These are phyloP conservation scores for Paradendryphiella salina DNA, from an alignment of 2,329 filamentous ascomycete genomes.

Conservation along the genomic window DNA sequence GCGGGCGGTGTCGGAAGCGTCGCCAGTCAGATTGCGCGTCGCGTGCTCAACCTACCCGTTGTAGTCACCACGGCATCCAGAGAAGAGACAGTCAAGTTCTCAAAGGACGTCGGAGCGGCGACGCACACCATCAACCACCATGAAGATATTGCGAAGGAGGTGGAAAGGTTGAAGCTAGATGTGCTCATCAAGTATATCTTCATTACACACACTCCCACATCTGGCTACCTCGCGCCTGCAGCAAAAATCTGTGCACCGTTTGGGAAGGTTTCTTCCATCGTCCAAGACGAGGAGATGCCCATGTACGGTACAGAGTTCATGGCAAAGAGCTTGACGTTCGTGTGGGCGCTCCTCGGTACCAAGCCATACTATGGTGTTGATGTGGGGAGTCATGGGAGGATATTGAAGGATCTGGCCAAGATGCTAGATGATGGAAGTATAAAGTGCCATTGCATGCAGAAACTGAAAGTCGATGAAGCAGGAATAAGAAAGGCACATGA, in stretches of 20 bases:
- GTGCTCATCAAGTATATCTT: conserved; percentile 10
- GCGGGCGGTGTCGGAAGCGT: conserved; percentile 11
- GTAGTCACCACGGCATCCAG: conserved; percentile 10
- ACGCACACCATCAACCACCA: conserved; percentile 11
- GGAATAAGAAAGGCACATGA: conserved; percentile 10
- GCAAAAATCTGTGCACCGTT: conserved; percentile 6
- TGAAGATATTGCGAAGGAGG: conserved; percentile 1
- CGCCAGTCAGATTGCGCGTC: conserved; percentile 8
- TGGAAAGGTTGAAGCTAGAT: conserved; percentile 2
- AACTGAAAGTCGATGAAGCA: conserved; percentile 4
- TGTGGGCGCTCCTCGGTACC: conserved; percentile 6
- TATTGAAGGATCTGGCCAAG: not conserved
- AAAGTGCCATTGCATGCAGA: conserved; percentile 9
- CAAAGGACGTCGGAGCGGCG: conserved; percentile 7
- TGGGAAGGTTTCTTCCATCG: conserved; percentile 8
- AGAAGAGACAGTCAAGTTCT: conserved; percentile 10
- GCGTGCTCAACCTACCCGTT: conserved; percentile 8
- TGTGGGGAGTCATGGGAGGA: conserved; percentile 3
- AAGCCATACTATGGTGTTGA: conserved; percentile 10
- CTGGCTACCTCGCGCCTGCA: conserved; percentile 4
- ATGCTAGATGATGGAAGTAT: conserved; percentile 1
- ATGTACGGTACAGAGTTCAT: conserved; percentile 14
- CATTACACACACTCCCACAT: conserved; percentile 10
- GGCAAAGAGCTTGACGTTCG: conserved; percentile 10
- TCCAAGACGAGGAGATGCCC: conserved; percentile 10